A percentile compares a stretch with the other conserved stretches of the same genome.
These are phyloP conservation scores for Oxalis stricta DNA, from an alignment of 441 rosid species.

Conservation along the genomic window DNA sequence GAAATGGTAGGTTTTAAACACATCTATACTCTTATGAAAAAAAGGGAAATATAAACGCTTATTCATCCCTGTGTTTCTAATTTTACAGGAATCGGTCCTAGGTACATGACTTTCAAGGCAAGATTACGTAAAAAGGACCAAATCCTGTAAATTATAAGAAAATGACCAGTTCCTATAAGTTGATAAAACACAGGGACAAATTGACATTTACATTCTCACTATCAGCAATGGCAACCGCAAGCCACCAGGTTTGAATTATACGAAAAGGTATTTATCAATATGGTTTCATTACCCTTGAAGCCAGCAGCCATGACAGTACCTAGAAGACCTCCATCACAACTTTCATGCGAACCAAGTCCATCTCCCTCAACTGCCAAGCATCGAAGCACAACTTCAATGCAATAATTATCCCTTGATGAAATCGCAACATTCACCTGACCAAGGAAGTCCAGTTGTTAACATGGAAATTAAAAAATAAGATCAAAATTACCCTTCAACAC, in stretches of 20 bases:
- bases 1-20: neutral
- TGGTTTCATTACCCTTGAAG: slow-evolving; percentile 74
- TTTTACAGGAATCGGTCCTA: too few relatives aligned
- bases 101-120: too few relatives aligned
- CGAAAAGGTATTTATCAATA: slow-evolving; percentile 4
- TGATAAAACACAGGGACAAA: too few relatives aligned
- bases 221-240: slow-evolving; percentile 5
- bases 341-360: slow-evolving; percentile 57
- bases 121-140: too few relatives aligned
- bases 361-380: slow-evolving; percentile 90
- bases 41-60: too few relatives aligned
- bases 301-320: slow-evolving; percentile 83
- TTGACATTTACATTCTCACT: neutral
- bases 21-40: too few relatives aligned
- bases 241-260: slow-evolving; percentile 8
- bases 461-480: neutral
- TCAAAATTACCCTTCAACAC: neutral
- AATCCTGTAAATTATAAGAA: too few relatives aligned
- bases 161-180: too few relatives aligned
- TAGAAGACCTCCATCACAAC: slow-evolving; percentile 69
- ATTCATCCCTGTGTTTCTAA: too few relatives aligned
- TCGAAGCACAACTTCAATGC: slow-evolving; percentile 79
- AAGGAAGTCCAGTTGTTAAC: slow-evolving; percentile 5
- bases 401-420: slow-evolving; percentile 61
- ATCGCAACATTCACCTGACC: slow-evolving; percentile 71